Conservation (phyloP, 2,329 filamentous ascomycete species). For the Cladosporium sp. region DNA sequence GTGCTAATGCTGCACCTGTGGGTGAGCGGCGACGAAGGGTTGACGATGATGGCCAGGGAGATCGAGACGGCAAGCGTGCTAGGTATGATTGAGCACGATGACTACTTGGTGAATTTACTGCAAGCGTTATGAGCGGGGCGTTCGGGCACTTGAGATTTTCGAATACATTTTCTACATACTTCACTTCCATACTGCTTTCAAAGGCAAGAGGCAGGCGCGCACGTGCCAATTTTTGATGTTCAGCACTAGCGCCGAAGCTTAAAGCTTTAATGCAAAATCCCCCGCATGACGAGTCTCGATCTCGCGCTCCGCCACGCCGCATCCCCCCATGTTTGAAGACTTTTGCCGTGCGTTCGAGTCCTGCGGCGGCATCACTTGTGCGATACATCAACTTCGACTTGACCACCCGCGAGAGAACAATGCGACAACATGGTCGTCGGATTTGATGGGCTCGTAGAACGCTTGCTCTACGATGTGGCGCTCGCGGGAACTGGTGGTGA, state of each 20-base stretch:
- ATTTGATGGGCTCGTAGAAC: conserved; percentile 55
- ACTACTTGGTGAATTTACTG: neutral
- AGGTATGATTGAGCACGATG: conserved; percentile 33
- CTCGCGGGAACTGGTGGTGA: conserved; percentile 55
- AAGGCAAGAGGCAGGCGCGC: neutral
- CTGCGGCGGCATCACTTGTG: neutral
- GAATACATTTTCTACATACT: neutral
- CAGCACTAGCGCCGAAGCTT: too few species aligned
- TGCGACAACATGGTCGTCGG: conserved; percentile 27
- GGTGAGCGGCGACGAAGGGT: conserved; percentile 55
- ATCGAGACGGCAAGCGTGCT: conserved; percentile 42
- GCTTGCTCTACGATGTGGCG: conserved; percentile 56
- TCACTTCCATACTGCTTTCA: neutral
- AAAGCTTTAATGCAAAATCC: too few species aligned
- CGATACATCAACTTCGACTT: neutral
- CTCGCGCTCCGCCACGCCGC: too few species aligned
- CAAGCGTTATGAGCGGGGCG: conserved; percentile 18
- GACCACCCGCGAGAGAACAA: neutral
- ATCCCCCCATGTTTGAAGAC: neutral
- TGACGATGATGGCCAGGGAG: conserved; percentile 30
- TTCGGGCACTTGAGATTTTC: conserved; percentile 1
- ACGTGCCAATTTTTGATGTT: neutral
- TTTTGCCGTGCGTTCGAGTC: conserved; percentile 12
- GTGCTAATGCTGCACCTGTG: conserved; percentile 67
- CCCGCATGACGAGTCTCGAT: too few species aligned